Evolutionary conservation across 805 yeast genomes (phyloP).

Genomic region (Candida khao-thaluensis): DNA sequence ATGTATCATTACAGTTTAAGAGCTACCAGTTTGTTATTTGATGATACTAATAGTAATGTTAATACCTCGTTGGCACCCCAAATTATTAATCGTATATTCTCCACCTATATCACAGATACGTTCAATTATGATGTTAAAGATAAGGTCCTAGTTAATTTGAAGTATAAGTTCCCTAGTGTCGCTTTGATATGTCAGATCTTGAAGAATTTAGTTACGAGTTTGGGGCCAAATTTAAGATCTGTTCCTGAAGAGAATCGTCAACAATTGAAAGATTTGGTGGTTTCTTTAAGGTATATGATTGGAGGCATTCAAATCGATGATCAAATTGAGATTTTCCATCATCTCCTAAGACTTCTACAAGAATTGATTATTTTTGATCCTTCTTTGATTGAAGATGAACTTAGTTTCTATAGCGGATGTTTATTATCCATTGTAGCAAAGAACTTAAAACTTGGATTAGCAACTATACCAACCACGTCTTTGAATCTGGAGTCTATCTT

Average conservation of each 20-base stretch:
- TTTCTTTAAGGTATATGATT: constrained; percentile 30
- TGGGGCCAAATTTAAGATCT: constrained; percentile 39
- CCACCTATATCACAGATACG: constrained; percentile 34
- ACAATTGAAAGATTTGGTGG: constrained; percentile 27
- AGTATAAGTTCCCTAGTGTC: constrained; percentile 32
- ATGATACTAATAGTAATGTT: constrained; percentile 36
- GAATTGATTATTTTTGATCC: constrained; percentile 42
- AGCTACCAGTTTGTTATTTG: constrained; percentile 55
- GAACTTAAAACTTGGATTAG: constrained; percentile 37
- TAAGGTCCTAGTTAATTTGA: constrained; percentile 33
- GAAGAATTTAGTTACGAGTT: constrained; percentile 30
- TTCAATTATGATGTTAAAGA: constrained; percentile 36
- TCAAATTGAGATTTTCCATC: constrained; percentile 21
- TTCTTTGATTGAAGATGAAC: constrained; percentile 31
- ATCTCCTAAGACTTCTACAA: constrained; percentile 29
- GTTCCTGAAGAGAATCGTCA: constrained; percentile 18
- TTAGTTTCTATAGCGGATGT: constrained; percentile 27
- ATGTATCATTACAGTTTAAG: constrained; percentile 74
- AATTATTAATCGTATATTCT: constrained; percentile 31
- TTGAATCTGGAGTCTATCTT: constrained; percentile 42
- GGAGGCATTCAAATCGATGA: constrained; percentile 31
- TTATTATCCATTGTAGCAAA: constrained; percentile 30
- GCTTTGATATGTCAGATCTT: constrained; percentile 24
- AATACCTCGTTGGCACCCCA: constrained; percentile 40
- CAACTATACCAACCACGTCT: constrained; percentile 35